Base-by-base conservation (phyloP, 352 stramenopile species). In the Phytophthora cajani region DNA sequence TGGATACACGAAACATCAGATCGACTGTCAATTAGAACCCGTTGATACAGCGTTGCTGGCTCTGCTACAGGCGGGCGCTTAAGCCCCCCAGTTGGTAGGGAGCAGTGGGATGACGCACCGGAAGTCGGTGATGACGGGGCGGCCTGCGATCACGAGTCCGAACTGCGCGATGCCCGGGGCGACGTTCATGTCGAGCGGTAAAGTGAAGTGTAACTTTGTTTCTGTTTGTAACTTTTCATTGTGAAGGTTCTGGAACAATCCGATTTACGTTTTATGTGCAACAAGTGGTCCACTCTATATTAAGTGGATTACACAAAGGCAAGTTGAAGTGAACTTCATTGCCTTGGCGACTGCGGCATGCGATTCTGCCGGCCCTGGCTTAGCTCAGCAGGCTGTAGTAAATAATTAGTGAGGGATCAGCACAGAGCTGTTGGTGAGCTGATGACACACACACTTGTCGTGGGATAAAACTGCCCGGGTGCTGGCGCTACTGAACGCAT, bases 91-190 rank as follows among this genome's bases (percentile, higher is more conserved):
- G n/a, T 17, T 9, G 17, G 17, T 2, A 50, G 16, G 17, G 21
- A 12, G 42, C 42, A n/a, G 12, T 12, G 3, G 12, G 42, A 2
- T 60, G 9, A 77, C 63, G 42, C 55, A 85, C 79, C 72, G 55
- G 58, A 91, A 93, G 75, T 89, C 80, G 6, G 82, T 91, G 44
- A 89, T 73, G 38, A 91, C 75, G 32, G 81, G 85, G 23, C 85
- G 83, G 6, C 85, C 85, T 1, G 85, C 75, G 62, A 93, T 81
- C 23, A 93, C 83, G 49, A 90, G 72, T 17, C 85, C 85, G 62
- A 93, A 93, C 72, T 76, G 87, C 47, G 71, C 80, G 50, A 88
- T 80, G 21, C 65, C 60, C 3, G 67, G 66, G 17, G 56, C 25
- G 53, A 67, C 65, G 59, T 77, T 69, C 74, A 80, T 78, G 23